Evolutionary conservation across 2,329 filamentous ascomycete species (phyloP).

Genomic region (Neoscytalidium dimidiatum): DNA sequence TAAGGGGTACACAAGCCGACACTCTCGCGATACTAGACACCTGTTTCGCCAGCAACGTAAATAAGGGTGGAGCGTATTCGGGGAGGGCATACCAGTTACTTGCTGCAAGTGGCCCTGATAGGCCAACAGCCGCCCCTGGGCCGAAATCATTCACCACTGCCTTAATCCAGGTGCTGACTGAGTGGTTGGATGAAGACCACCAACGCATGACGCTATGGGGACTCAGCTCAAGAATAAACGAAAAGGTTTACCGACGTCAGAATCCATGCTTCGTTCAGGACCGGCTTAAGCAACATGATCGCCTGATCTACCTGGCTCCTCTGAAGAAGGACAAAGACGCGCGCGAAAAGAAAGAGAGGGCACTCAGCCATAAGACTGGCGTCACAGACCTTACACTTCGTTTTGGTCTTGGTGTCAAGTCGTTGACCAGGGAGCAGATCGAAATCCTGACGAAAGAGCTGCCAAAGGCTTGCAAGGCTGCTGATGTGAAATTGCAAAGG

Average conservation of each 20-base stretch:
- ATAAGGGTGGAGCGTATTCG: slow-evolving; percentile 30
- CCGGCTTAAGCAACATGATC: slow-evolving; percentile 27
- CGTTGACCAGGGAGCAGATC: slow-evolving; percentile 32
- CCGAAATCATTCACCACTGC: slow-evolving; percentile 36
- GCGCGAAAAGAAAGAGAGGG: slow-evolving; percentile 18
- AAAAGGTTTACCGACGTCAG: slow-evolving; percentile 29
- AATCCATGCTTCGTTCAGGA: slow-evolving; percentile 33
- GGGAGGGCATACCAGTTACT: slow-evolving; percentile 35
- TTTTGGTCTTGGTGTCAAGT: slow-evolving; percentile 31
- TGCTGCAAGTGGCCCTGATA: slow-evolving; percentile 32
- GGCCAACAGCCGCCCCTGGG: slow-evolving; percentile 33
- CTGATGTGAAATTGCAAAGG: slow-evolving; percentile 28
- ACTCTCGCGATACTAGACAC: slow-evolving; percentile 41
- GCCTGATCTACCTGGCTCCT: slow-evolving; percentile 35
- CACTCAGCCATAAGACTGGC: slow-evolving; percentile 23
- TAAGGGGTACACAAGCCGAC: slow-evolving; percentile 35
- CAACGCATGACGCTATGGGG: slow-evolving; percentile 32
- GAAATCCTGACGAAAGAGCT: slow-evolving; percentile 31
- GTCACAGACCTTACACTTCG: slow-evolving; percentile 33
- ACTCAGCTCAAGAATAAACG: slow-evolving; percentile 30
- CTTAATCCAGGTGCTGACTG: slow-evolving; percentile 33
- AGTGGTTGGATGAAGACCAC: slow-evolving; percentile 27
- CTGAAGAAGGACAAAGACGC: slow-evolving; percentile 24
- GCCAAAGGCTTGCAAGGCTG: slow-evolving; percentile 31
- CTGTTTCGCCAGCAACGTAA: slow-evolving; percentile 39